Evolutionary conservation across 1,284 basidiomycete genomes (phyloP).

Genomic region (Kwoniella shivajii): DNA sequence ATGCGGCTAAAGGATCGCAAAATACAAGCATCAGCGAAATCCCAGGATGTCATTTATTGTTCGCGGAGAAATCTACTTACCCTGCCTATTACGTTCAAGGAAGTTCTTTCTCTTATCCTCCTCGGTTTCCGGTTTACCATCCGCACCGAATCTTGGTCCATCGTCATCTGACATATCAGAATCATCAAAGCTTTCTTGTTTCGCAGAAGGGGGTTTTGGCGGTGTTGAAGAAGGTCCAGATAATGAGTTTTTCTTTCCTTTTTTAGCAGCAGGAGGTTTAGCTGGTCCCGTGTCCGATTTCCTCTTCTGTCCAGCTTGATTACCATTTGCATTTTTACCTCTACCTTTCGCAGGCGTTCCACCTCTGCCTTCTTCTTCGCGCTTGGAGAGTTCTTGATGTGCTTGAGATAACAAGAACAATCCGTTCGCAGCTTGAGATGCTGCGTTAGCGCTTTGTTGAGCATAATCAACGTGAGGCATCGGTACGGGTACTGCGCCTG

Average conservation of each 20-base stretch:
- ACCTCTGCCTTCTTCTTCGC: constrained; percentile 64
- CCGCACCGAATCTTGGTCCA: constrained; percentile 17
- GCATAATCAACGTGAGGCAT: constrained; percentile 45
- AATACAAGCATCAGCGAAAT: constrained; percentile 6
- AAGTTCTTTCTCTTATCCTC: constrained; percentile 95
- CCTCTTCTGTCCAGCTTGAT: constrained; percentile 31
- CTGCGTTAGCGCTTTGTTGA: constrained; percentile 51
- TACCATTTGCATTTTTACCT: constrained; percentile 4
- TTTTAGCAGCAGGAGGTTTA: constrained; percentile 46
- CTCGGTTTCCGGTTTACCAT: constrained; percentile 84
- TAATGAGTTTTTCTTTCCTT: constrained; percentile 47
- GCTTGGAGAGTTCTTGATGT: constrained; percentile 93
- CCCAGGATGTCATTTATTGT: neutral
- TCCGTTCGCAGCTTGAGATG: constrained; percentile 73
- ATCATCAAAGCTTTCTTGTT: constrained; percentile 38
- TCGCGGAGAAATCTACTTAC: constrained; percentile 56
- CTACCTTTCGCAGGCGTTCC: constrained; percentile 11
- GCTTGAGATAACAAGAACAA: constrained; percentile 91
- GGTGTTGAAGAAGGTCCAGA: constrained; percentile 12
- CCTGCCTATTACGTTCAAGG: constrained; percentile 90
- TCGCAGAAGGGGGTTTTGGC: constrained; percentile 17
- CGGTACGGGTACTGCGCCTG: constrained; percentile 7
- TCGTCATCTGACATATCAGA: constrained; percentile 46
- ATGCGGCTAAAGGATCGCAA: constrained; percentile 67
- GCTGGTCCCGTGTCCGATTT: constrained; percentile 33